Evolutionary conservation across 345 rosid genomes (phyloP), one percentile per base, ranked within the genome.

Genomic region (Ceriops tagal): DNA sequence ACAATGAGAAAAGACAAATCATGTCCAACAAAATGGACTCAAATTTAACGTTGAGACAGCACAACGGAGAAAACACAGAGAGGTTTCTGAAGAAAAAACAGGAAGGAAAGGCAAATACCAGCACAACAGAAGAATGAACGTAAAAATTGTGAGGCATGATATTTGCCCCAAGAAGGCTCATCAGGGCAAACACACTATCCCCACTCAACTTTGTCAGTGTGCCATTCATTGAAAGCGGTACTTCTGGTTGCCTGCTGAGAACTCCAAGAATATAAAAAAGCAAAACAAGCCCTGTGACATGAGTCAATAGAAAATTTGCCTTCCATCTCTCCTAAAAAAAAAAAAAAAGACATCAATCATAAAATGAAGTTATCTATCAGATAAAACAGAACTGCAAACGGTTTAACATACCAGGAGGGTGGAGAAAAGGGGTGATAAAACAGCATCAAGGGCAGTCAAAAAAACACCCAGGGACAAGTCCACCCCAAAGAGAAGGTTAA

Each of bases 111-210:
- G 63, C 26, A 78, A 39, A 39, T 84, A 90, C 99, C 97, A 75
- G 85, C 61, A 86, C 90, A 60, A 96, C 75, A 58, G 89, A 88
- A 66, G 99, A 96, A 86, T 96, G 97, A 71, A 96, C 86, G 80
- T 90, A 96, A 85, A 96, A 90, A 77, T 89, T 92, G 83, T 92
- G 98, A 79, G 99, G 99, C 87, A 84, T 83, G 57, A 96, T 83
- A 80, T 79, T 92, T 24, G 99, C 95, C 84, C 99, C 99, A 82
- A 96, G 98, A 70, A 96, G 98, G 85, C 97, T 85, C 96, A 92
- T 96, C 72, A 96, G 61, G 61, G 88, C 82, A 66, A 89, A 90
- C 53, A 83, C 80, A 70, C 89, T 90, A 70, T 92, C 99, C 74
- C 87, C 92, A 67, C 79, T 82, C 56, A 95, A 81, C 75, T 84